Conservation (phyloP, 2,329 filamentous ascomycete species). For the Arthrobotrys iridis region DNA sequence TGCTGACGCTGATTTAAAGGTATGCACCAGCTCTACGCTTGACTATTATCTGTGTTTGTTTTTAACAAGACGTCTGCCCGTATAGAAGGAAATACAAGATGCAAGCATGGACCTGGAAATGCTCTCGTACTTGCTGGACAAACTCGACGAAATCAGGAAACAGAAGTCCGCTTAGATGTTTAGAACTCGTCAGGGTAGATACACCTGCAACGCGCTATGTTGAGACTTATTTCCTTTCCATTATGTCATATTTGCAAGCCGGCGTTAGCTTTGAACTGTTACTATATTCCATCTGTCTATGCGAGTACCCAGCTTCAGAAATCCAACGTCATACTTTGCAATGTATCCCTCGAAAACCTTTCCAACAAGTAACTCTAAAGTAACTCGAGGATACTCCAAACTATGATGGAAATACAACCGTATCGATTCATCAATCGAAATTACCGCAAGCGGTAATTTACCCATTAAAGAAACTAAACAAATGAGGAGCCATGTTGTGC, state of each 20-base stretch:
- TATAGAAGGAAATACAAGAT: conserved; percentile 44
- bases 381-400: background rate
- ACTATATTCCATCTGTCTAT: background rate
- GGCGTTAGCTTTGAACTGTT: conserved; percentile 12
- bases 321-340: background rate
- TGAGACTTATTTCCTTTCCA: background rate
- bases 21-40: background rate
- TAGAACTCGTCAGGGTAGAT: background rate
- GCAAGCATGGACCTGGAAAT: conserved; percentile 37
- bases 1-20: conserved; percentile 34
- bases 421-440: background rate
- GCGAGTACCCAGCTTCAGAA: background rate
- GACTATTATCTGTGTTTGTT: background rate
- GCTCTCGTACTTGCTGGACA: conserved; percentile 45
- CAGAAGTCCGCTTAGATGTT: conserved; percentile 19
- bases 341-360: background rate
- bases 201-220: background rate
- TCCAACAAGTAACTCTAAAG: background rate
- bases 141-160: conserved; percentile 45
- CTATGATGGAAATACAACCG: background rate
- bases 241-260: conserved; percentile 20
- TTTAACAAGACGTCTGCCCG: background rate
- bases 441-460: background rate
- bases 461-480: no score
- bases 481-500: background rate